These are phyloP conservation scores for Cutaneotrichosporon mucoides DNA, from an alignment of 1,284 basidiomycete genomes.

Conservation along the genomic window DNA sequence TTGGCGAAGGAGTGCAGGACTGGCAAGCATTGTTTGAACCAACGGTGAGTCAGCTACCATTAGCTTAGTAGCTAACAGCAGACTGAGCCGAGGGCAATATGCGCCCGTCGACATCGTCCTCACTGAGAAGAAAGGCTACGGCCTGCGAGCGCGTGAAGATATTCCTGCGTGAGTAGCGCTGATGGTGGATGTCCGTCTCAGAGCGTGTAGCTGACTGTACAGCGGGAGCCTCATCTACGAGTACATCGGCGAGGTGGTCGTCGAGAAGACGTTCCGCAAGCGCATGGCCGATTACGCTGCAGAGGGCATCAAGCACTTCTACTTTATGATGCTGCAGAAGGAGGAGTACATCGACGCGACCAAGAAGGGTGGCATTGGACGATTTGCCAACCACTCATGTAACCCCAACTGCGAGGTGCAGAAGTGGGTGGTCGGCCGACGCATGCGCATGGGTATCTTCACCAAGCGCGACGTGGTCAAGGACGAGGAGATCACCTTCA, in stretches of 20 bases:
- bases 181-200: neutral
- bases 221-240: conserved; percentile 95
- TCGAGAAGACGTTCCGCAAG: conserved; percentile 78
- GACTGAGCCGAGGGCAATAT: conserved; percentile 82
- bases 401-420: conserved; percentile 98
- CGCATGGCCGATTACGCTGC: conserved; percentile 91
- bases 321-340: conserved; percentile 99
- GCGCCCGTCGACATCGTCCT: conserved; percentile 83
- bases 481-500: conserved; percentile 95
- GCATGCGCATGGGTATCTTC: conserved; percentile 98
- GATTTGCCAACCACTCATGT: conserved; percentile 98
- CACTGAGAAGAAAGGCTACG: conserved; percentile 95
- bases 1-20: conserved; percentile 81
- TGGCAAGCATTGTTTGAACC: conserved; percentile 78
- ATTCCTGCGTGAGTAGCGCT: conserved; percentile 62
- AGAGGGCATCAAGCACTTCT: conserved; percentile 94
- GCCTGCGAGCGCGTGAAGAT: conserved; percentile 70
- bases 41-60: conserved; percentile 61
- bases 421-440: conserved; percentile 91
- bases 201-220: conserved; percentile 6
- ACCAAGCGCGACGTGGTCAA: conserved; percentile 75
- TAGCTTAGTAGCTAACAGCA: conserved; percentile 40
- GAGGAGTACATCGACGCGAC: conserved; percentile 99
- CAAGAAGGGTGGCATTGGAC: conserved; percentile 90
- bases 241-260: conserved; percentile 96